Base-by-base conservation (phyloP, 2,329 filamentous ascomycete genomes). In the Drechslerella stenobrocha region DNA sequence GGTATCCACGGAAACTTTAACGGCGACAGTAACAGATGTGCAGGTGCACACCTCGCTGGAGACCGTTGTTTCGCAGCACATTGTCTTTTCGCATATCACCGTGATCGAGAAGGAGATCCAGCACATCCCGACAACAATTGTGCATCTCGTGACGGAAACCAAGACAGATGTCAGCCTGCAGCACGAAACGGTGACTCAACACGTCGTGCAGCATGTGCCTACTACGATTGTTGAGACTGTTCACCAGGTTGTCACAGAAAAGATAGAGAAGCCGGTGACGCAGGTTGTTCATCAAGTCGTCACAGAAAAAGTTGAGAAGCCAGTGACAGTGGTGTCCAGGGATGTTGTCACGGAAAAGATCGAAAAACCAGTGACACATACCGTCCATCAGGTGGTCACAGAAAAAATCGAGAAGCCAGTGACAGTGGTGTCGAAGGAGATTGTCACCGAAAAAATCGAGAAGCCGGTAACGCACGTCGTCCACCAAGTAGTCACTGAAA, bases 31-130 rank as follows among this genome's bases (percentile, higher is more conserved):
- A 18, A 67, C 63, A 40, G 55, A 67, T 22, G 22, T 60, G 22
- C 37, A 52, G 13, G 53, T 66, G 18, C 34, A 51, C 11, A 51
- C 55, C 5, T 11, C 35, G 2, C 34, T 44, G 3, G 40, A 58
- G 23, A 66, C 52, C 3, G 42, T 66, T 7, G 37, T 37, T 5
- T 37, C 45, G 15, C 46, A 66, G 47, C 60, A 57, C 35, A 45
- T 58, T 3, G 40, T 66, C 22, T 52, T 58, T 32, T 58, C 52
- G 28, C 60, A 66, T 32, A 51, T 66, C 18, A 66, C 60, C 2
- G 52, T 66, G 1, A 30, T 52, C 32, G 37, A 66, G 22, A 52
- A 66, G 13, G 40, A 51, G 5, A 24, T 47, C 20, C 23, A 47
- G 15, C 9, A 32, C 24, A 32, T 28, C 47, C 46, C 60, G 24